Conservation (phyloP, 2,329 filamentous ascomycete species). For the Pestalotiopsis sp. region DNA sequence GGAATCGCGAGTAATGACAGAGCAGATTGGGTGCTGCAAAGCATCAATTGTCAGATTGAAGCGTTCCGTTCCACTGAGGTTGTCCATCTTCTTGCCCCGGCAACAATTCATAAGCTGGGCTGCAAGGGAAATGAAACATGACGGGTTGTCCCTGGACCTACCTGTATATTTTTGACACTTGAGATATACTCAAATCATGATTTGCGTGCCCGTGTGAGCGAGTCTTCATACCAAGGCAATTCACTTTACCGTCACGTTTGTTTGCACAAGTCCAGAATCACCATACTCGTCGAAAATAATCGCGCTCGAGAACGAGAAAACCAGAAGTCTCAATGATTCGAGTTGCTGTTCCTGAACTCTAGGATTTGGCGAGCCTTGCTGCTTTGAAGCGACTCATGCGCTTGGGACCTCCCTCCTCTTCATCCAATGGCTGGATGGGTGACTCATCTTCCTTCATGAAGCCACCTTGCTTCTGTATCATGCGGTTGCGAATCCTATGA, state of each 20-base stretch:
- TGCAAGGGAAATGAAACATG: neutral
- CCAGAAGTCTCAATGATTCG: conserved; percentile 17
- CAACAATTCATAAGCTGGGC: neutral
- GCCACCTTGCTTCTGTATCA: conserved; percentile 82
- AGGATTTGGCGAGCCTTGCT: conserved; percentile 62
- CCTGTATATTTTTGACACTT: neutral
- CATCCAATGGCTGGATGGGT: conserved; percentile 68
- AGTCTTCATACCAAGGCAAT: neutral
- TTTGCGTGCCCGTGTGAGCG: neutral
- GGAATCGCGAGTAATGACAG: conserved; percentile 57
- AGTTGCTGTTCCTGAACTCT: conserved; percentile 24
- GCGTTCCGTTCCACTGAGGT: conserved; percentile 40
- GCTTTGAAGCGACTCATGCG: conserved; percentile 76
- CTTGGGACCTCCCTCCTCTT: conserved; percentile 65
- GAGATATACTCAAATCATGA: neutral
- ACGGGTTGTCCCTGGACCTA: neutral
- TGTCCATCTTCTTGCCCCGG: neutral
- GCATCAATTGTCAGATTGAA: conserved; percentile 55
- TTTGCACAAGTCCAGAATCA: neutral
- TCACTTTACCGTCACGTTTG: neutral
- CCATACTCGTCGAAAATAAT: conserved; percentile 3
- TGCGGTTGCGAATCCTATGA: conserved; percentile 77
- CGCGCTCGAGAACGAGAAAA: conserved; percentile 8
- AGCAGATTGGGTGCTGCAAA: conserved; percentile 58
- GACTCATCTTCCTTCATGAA: conserved; percentile 75